Base-by-base conservation (phyloP, 306 rosid genomes). In the Lathyrus oleraceus region DNA sequence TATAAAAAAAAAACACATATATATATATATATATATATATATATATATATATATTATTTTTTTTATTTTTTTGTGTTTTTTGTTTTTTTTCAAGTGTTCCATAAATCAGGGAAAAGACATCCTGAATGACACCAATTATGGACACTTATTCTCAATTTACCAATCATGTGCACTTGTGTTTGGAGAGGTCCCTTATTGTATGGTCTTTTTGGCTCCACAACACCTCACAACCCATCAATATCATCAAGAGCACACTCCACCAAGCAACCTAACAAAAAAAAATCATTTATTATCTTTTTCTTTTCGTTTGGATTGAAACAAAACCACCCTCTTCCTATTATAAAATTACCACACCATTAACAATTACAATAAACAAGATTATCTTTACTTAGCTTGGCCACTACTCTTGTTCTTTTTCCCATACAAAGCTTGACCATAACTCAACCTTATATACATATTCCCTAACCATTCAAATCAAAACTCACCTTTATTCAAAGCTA, bases 191-290 rank as follows among this genome's bases (percentile, higher is more conserved):
- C 49, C 36, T 15, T 27, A 13, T 44, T 57, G 13, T 47, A 8
- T 10, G 12, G 43, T 12, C 12, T 10, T 42, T 53, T 40, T 17
- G 43, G 53, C 65, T 78, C 42, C 27, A 45, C 49, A 42, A 48
- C 1, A 56, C 38, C 61, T 56, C 23, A 25, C 36, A 17, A 49
- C 49, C 57, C 73, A 68, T 68, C 82, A 28, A 1, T 54, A 5
- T 78, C 81, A 78, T 60, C 17, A 21, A 61, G 38, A 78, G 60
- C 76, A 64, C 74, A 69, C 57, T 67, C 74, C 36, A 73, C 21
- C 78, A 86, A 72, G 84, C 78, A 81, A 81, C 76, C 69, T 42
- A 52, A 45, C 8, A 15, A 71, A 57, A 54, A 57, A 54, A 63
- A 78, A 81, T 68, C 56, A 39, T 63, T 16, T 43, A 61, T 49